phyloP scores from a whole-genome alignment of 2,329 filamentous ascomycete genomes.

The Calonectria naviculata region DNA sequence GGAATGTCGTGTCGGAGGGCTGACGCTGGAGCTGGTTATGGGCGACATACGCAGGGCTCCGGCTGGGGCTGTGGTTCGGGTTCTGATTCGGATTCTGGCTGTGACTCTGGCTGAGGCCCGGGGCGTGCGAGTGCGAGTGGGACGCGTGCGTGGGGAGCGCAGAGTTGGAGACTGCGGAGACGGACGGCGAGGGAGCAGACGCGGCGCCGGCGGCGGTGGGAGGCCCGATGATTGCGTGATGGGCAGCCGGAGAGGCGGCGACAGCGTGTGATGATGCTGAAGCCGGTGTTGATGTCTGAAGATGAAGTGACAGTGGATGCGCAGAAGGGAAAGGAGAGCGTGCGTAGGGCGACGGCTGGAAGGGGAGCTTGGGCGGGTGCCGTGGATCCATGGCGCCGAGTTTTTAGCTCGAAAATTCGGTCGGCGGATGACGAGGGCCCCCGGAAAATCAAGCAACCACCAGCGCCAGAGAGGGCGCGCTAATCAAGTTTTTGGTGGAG shows the following conservation, averaged over 20 bases:
- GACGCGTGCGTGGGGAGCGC: conserved; percentile 32
- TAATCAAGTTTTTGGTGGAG: conserved; percentile 9
- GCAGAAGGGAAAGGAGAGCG: conserved; percentile 44
- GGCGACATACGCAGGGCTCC: conserved; percentile 44
- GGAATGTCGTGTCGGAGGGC: conserved; percentile 57
- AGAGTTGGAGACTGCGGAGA: conserved; percentile 23
- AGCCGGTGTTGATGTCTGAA: conserved; percentile 23
- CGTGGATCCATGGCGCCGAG: conserved; percentile 47
- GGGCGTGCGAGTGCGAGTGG: conserved; percentile 33
- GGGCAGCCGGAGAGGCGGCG: conserved; percentile 6
- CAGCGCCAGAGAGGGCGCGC: conserved; percentile 20
- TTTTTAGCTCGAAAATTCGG: conserved; percentile 49
- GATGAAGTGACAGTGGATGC: conserved; percentile 27
- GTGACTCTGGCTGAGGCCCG: conserved; percentile 36
- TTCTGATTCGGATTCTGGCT: conserved; percentile 28
- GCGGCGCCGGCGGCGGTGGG: conserved; percentile 15
- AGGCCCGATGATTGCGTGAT: conserved; percentile 26
- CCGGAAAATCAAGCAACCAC: conserved; percentile 39
- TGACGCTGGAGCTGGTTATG: conserved; percentile 46
- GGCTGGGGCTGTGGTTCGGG: conserved; percentile 37
- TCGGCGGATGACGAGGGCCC: conserved; percentile 37
- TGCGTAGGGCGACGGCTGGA: conserved; percentile 44
- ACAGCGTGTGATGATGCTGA: conserved; percentile 28
- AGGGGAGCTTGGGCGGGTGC: conserved; percentile 46
- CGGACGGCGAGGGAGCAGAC: conserved; percentile 15